phyloP scores from a whole-genome alignment of 306 rosid genomes.

The Sechiopsis laciniata region DNA sequence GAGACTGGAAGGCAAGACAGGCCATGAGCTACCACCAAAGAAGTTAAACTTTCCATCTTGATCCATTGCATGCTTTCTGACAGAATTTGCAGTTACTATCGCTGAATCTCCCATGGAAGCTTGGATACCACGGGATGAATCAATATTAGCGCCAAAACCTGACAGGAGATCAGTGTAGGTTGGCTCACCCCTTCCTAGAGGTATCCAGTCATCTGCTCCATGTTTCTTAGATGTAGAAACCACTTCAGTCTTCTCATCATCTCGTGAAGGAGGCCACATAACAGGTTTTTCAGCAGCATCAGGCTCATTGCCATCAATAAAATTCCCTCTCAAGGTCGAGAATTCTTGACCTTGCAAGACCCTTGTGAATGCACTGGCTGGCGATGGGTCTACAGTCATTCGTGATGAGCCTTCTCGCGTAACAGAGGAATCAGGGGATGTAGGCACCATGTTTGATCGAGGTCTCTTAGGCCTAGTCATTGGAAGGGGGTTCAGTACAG shows the following conservation, averaged over 20 bases:
- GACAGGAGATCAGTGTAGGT: conserved; percentile 73
- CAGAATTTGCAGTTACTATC: conserved; percentile 31
- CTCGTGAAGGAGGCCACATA: conserved; percentile 49
- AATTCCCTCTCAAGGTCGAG: conserved; percentile 66
- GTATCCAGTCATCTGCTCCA: conserved; percentile 56
- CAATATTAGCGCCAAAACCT: conserved; percentile 52
- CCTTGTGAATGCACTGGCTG: conserved; percentile 60
- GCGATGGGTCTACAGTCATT: conserved; percentile 55
- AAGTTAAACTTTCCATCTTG: conserved; percentile 58
- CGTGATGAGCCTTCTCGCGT: conserved; percentile 72
- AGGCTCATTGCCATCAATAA: conserved; percentile 48
- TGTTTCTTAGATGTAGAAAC: conserved; percentile 60
- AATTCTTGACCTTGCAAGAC: conserved; percentile 99
- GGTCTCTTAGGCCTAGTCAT: conserved; percentile 78
- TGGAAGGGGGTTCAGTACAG: conserved; percentile 67
- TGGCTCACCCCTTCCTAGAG: conserved; percentile 62
- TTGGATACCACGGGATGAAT: conserved; percentile 32
- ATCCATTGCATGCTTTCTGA: conserved; percentile 43
- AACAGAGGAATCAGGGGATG: conserved; percentile 75
- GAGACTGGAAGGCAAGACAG: conserved; percentile 45
- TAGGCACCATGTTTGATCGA: conserved; percentile 59
- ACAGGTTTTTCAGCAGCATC: conserved; percentile 59
- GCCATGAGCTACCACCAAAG: conserved; percentile 41
- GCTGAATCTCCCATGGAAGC: conserved; percentile 40
- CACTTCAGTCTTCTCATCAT: conserved; percentile 55